Percentiles rank a stretch among this genome's conserved stretches.
These are phyloP conservation scores for Fraxinus velutina DNA, from an alignment of 305 asterid species.

Conservation along the genomic window DNA sequence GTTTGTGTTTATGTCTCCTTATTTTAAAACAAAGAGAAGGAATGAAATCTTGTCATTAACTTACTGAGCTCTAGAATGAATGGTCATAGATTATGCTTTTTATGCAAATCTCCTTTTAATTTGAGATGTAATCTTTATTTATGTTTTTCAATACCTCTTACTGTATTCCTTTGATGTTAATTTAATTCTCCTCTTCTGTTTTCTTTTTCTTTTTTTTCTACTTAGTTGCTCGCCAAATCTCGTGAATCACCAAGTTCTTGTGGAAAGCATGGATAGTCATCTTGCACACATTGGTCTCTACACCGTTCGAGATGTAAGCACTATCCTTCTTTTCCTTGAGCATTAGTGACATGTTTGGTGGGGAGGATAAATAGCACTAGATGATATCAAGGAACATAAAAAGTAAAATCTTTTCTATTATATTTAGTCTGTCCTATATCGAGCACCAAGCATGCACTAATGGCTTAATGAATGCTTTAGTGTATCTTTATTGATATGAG, in stretches of 20 bases:
- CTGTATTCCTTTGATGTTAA: slow-evolving; percentile 10
- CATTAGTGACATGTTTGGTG: not conserved
- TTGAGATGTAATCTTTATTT: not conserved
- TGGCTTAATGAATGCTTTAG: slow-evolving; percentile 11
- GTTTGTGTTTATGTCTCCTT: not conserved
- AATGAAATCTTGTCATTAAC: not conserved
- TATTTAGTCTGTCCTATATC: not conserved
- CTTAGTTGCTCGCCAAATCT: slow-evolving; percentile 90
- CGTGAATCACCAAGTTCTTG: slow-evolving; percentile 87
- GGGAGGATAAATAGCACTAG: not conserved
- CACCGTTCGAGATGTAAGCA: slow-evolving; percentile 86
- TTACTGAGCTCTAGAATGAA: not conserved
- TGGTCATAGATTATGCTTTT: not conserved
- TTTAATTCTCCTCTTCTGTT: slow-evolving; percentile 18
- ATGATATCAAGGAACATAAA: not conserved
- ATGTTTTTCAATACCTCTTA: slow-evolving; percentile 5
- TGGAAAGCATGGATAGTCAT: slow-evolving; percentile 92
- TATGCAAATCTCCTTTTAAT: not conserved
- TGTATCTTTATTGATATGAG: not conserved
- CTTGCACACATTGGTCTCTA: slow-evolving; percentile 84
- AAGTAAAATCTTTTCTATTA: not conserved
- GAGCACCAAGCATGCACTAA: not conserved
- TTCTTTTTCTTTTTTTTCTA: not conserved
- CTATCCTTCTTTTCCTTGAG: not conserved
- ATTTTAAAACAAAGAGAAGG: not conserved